A percentile compares a stretch with the other conserved stretches of the same genome.
phyloP scores from a whole-genome alignment of 2,329 filamentous ascomycete genomes.

The Fusarium pseudocircinatum region DNA sequence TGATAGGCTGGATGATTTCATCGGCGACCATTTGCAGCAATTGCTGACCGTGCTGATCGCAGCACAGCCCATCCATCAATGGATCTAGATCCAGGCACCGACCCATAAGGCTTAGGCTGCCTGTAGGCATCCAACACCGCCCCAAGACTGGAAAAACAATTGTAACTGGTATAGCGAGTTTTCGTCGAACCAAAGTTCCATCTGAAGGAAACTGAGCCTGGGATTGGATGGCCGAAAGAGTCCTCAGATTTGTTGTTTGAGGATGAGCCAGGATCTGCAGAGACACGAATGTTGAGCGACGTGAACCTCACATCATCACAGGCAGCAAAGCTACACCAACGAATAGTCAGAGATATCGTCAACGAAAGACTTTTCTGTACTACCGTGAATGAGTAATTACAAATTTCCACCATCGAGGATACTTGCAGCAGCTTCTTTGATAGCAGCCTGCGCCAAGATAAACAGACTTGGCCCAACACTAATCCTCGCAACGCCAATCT shows the following conservation, averaged over 20 bases:
- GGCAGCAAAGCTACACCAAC: neutral
- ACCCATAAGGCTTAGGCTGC: constrained; percentile 10
- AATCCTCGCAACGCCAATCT: constrained; percentile 64
- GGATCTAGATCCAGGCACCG: constrained; percentile 17
- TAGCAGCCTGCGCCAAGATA: constrained; percentile 51
- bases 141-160: neutral
- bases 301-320: neutral
- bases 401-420: constrained; percentile 44
- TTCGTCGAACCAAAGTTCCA: neutral
- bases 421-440: constrained; percentile 47
- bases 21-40: neutral
- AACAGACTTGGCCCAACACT: constrained; percentile 63
- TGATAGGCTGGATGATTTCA: neutral
- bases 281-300: neutral
- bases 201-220: neutral
- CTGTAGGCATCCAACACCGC: neutral
- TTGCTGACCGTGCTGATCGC: neutral
- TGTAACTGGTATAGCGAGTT: neutral
- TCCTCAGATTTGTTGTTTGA: neutral
- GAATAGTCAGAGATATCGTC: neutral
- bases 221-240: neutral
- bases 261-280: neutral
- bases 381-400: constrained; percentile 1
- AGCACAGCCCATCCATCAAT: constrained; percentile 18
- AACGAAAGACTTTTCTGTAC: neutral